phyloP scores from a whole-genome alignment of 306 rosid species.

The Cucurbita argyrosperma region DNA sequence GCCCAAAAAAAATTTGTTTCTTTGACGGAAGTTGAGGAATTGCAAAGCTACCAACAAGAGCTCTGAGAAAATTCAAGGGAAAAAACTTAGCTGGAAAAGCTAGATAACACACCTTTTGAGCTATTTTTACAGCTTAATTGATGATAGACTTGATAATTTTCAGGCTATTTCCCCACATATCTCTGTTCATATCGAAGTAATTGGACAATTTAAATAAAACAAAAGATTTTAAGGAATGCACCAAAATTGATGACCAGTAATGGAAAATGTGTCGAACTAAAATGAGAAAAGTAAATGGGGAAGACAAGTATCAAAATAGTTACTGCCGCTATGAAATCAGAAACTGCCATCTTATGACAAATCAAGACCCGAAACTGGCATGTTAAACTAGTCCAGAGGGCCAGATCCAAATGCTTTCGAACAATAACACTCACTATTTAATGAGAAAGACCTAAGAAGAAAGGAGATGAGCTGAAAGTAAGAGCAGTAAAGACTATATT shows the following conservation, averaged over 20 bases:
- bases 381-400: not conserved
- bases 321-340: not conserved
- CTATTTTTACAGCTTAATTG: not conserved
- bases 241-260: not conserved
- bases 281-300: not conserved
- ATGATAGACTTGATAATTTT: not conserved
- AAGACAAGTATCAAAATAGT: not conserved
- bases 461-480: not conserved
- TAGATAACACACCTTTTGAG: not conserved
- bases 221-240: not conserved
- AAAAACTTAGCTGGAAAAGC: not conserved
- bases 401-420: not conserved
- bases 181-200: not conserved
- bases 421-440: not conserved
- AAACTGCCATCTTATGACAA: not conserved
- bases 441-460: not conserved
- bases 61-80: conserved; percentile 24
- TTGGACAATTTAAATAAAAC: too few species aligned
- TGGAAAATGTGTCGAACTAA: not conserved
- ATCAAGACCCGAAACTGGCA: not conserved
- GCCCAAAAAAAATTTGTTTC: conserved; percentile 57
- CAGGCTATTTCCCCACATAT: not conserved
- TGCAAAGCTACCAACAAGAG: conserved; percentile 49
- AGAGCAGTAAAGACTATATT: not conserved
- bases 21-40: conserved; percentile 35